Evolutionary conservation across 805 yeast species (phyloP), one percentile per base, ranked within the genome.

Genomic region (Metschnikowia matae): DNA sequence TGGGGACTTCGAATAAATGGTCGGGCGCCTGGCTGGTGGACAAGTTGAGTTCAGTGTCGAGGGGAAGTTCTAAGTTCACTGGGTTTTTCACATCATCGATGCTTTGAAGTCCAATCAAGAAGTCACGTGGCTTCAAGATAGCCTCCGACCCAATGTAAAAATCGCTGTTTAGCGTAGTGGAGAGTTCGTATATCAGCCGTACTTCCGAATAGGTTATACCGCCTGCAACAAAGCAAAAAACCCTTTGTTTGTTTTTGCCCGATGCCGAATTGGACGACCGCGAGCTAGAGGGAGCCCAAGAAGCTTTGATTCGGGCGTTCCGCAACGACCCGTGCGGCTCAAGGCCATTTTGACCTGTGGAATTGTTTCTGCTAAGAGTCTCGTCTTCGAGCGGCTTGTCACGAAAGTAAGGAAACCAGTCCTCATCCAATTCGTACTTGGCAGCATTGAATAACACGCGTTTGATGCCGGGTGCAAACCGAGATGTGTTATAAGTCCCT

Each of bases 121-220:
- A 74, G 53, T 72, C 77, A 15, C 77, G 60, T 4, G 89, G 87
- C 8, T 82, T 81, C 53, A 88, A 68, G 29, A 54, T 48, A 31
- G 53, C 52, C 40, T 57, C 60, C 5, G 59, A 55, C 23, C 58
- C 57, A 32, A 52, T 69, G 53, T 85, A 81, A 15, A 94, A 78
- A 53, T 89, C 96, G 62, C 82, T 84, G 60, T 85, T 81, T 50
- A 81, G 74, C 41, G 76, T 65, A 15, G 71, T 67, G 7, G 89
- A 79, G 43, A 89, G 74, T 54, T 88, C 92, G 58, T 87, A 84
- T 3, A 84, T 83, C 11, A 88, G 78, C 54, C 92, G 79, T 29
- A 86, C 70, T 66, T 94, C 99, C 2, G 91, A 79, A 56, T 85
- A 81, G 0, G 98, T 89, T 18, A 87, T 68, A 7, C 98, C 99